Conservation (phyloP, 495 filamentous ascomycete genomes). For the Xylaria palmicola region DNA sequence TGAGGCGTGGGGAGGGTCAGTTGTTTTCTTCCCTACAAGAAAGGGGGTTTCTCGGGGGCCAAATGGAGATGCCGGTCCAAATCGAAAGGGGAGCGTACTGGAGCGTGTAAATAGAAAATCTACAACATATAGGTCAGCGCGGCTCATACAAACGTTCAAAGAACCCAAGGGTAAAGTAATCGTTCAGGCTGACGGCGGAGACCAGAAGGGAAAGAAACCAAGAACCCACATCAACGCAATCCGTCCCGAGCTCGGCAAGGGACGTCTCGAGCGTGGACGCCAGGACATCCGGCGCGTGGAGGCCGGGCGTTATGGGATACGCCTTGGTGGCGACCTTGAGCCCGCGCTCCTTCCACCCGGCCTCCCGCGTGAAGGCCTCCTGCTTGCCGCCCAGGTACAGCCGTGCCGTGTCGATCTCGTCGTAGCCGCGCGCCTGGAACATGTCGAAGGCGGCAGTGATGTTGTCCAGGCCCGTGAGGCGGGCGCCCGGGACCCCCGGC, state of each 20-base stretch:
- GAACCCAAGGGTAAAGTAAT: too few species aligned
- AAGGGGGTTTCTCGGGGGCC: too few species aligned
- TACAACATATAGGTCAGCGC: too few species aligned
- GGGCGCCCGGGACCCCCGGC: slow-evolving; percentile 31
- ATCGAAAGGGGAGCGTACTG: slow-evolving; percentile 28
- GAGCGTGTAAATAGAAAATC: slow-evolving; percentile 80
- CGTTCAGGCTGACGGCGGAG: too few species aligned
- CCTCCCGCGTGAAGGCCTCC: slow-evolving; percentile 71
- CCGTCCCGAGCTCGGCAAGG: slow-evolving; percentile 67
- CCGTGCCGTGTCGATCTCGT: slow-evolving; percentile 70
- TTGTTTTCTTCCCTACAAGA: too few species aligned
- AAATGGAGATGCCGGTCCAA: not conserved
- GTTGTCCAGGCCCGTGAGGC: slow-evolving; percentile 63
- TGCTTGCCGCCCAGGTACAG: slow-evolving; percentile 69
- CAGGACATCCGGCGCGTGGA: slow-evolving; percentile 26
- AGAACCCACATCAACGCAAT: slow-evolving; percentile 59
- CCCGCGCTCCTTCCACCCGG: slow-evolving; percentile 72
- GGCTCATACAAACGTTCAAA: too few species aligned
- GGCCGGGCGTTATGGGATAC: slow-evolving; percentile 34
- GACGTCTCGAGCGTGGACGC: slow-evolving; percentile 52
- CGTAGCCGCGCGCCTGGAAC: slow-evolving; percentile 62
- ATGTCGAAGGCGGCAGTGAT: slow-evolving; percentile 61
- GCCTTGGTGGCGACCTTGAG: slow-evolving; percentile 73
- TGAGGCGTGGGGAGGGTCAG: too few species aligned
- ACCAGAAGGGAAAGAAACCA: not conserved